Conservation (phyloP, 164 flowering plant genomes). For the Berberis vulgaris region DNA sequence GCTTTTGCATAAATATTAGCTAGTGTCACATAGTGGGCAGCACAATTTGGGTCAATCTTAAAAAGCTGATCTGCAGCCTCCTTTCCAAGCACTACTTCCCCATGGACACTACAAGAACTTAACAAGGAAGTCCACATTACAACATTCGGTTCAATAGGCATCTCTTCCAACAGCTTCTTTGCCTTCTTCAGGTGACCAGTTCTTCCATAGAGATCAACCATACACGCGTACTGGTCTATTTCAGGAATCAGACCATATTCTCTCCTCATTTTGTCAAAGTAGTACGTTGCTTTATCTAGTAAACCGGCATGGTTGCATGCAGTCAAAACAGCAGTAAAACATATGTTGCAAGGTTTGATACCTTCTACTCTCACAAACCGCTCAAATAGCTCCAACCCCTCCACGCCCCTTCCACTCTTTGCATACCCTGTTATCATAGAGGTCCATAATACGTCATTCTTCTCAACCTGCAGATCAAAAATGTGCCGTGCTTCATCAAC, state of each 20-base stretch:
- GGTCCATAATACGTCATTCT: constrained; percentile 30
- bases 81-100: constrained; percentile 33
- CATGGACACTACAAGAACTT: constrained; percentile 34
- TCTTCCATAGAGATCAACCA: constrained; percentile 43
- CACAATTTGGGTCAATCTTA: constrained; percentile 21
- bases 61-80: constrained; percentile 32
- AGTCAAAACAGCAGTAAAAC: constrained; percentile 42
- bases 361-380: constrained; percentile 15
- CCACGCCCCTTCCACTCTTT: constrained; percentile 33
- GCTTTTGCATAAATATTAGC: constrained; percentile 36
- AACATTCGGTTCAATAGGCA: constrained; percentile 35
- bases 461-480: constrained; percentile 21
- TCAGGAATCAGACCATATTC: constrained; percentile 34
- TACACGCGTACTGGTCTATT: constrained; percentile 41
- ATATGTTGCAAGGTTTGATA: constrained; percentile 28
- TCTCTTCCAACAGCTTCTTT: constrained; percentile 35
- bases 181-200: constrained; percentile 37
- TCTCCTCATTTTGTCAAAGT: constrained; percentile 35
- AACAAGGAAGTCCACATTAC: constrained; percentile 41
- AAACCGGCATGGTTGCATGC: constrained; percentile 53
- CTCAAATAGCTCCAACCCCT: constrained; percentile 35
- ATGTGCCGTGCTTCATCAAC: constrained; percentile 28
- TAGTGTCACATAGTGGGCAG: constrained; percentile 29
- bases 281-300: constrained; percentile 29
- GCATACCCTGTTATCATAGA: constrained; percentile 44